phyloP scores from a whole-genome alignment of 768 basidiomycete species.

The Suillus lakei region DNA sequence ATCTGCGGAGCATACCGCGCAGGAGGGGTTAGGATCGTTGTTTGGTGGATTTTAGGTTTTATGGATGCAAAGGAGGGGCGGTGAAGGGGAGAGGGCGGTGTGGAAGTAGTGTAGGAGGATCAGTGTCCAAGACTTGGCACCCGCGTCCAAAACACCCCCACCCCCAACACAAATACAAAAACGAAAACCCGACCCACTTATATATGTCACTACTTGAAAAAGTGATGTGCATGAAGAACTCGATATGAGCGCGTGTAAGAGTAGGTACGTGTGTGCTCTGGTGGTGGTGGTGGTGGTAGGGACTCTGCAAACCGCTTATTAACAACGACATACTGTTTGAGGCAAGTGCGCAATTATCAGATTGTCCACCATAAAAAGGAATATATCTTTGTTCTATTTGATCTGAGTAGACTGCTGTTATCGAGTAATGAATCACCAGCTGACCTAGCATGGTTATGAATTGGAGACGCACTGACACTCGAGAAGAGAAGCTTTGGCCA shows the following conservation, averaged over 20 bases:
- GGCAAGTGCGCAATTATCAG: no score
- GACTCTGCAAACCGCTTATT: conserved; percentile 91
- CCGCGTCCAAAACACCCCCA: no score
- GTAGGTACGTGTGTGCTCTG: conserved; percentile 42
- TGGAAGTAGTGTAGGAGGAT: not conserved
- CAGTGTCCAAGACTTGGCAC: no score
- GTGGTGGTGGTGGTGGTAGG: conserved; percentile 86
- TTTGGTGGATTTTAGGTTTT: no score
- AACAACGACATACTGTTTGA: conserved; percentile 85
- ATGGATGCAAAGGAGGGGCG: no score
- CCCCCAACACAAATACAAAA: no score
- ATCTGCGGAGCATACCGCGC: conserved; percentile 88
- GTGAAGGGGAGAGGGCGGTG: not conserved
- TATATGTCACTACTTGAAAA: conserved; percentile 97
- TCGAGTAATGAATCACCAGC: no score
- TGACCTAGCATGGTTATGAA: no score
- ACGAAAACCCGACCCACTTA: conserved; percentile 19
- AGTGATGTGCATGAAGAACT: conserved; percentile 97
- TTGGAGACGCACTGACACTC: no score
- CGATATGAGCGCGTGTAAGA: conserved; percentile 50
- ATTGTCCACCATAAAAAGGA: conserved; percentile 86
- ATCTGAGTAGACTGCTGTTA: no score
- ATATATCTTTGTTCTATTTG: no score
- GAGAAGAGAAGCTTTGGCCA: no score
- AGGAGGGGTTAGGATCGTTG: conserved; percentile 47